Base-by-base conservation (phyloP, 106 monocot genomes). In the Dendrobium huoshanense region DNA sequence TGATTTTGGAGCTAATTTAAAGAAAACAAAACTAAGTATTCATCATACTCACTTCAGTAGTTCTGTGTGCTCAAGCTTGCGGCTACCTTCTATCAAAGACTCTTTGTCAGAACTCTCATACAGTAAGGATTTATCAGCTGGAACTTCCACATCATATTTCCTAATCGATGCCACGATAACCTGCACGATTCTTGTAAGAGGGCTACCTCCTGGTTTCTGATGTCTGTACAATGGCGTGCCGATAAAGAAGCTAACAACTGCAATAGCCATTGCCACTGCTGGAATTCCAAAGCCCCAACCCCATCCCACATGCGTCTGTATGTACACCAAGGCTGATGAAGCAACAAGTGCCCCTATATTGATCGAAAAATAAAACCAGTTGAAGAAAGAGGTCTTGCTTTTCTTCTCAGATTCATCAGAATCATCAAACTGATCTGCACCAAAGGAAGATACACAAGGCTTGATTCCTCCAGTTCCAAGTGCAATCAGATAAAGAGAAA, bases 361-460 rank as follows among this genome's bases (percentile, higher is more conserved):
- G 78, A 88, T 88, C 20, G 88, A 81, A 40, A 88, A 86, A 44
- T 88, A 88, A 79, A 88, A 88, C 88, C 88, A 88, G 75, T 88
- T 88, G 81, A 88, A 88, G 78, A 88, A 88, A 7, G 85, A 86
- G 27, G 83, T 84, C 89, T 89, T 89, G 81, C 81, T 83, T 56
- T 79, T 84, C 81, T 84, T 86, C 81, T 89, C 89, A 5, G 54
- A 70, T 55, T 83, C 79, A 79, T 89, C 89, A 8, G 79, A 72
- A 11, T 89, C 89, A 73, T 89, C 89, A 55, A 89, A 89, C 59
- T 89, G 89, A 78, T 89, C 89, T 9, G 88, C 88, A n/a, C 88
- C 88, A 51, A 88, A 88, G 3, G 88, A 88, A 16, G 83, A 85
- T 27, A 88, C 86, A 41, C 88, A 88, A 11, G 88, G 88, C 65